Percentiles rank a stretch among this genome's conserved stretches.
These are phyloP conservation scores for Penicillium sp. DNA, from an alignment of 2,329 filamentous ascomycete genomes.

Conservation along the genomic window DNA sequence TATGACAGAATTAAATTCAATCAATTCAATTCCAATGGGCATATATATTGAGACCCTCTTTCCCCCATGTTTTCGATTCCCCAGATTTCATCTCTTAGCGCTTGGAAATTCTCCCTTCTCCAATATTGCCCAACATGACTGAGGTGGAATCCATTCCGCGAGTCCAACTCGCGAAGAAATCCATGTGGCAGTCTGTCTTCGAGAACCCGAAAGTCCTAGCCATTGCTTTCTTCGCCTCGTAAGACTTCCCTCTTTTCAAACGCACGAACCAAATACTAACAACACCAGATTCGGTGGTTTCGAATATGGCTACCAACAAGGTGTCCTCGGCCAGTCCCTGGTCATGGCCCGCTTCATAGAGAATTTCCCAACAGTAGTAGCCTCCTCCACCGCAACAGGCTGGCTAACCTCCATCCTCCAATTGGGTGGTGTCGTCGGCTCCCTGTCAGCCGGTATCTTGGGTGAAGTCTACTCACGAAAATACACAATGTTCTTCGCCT, in stretches of 20 bases:
- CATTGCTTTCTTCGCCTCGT: slow-evolving; percentile 51
- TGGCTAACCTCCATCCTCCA: slow-evolving; percentile 54
- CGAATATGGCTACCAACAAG: slow-evolving; percentile 50
- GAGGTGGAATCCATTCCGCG: slow-evolving; percentile 17
- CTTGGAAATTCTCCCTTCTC: neutral
- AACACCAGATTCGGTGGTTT: slow-evolving; percentile 43
- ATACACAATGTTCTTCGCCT: slow-evolving; percentile 52
- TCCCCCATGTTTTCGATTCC: slow-evolving; percentile 9
- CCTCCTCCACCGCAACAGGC: slow-evolving; percentile 38
- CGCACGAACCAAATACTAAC: slow-evolving; percentile 1
- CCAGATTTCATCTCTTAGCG: slow-evolving; percentile 2
- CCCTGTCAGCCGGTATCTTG: slow-evolving; percentile 45
- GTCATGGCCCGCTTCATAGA: slow-evolving; percentile 52
- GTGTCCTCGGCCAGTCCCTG: slow-evolving; percentile 44
- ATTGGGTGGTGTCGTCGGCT: slow-evolving; percentile 47
- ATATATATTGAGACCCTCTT: slow-evolving; percentile 16
- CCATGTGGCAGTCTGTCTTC: slow-evolving; percentile 27
- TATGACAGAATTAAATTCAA: slow-evolving; percentile 2
- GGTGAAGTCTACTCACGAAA: slow-evolving; percentile 53
- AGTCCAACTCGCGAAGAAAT: slow-evolving; percentile 22
- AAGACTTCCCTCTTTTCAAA: neutral
- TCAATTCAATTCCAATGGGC: neutral
- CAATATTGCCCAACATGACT: slow-evolving; percentile 13
- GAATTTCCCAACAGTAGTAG: slow-evolving; percentile 46
- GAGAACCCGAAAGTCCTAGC: slow-evolving; percentile 49